phyloP scores from a whole-genome alignment of 2,329 filamentous ascomycete species.

The Coccinonectria pachysandricola region DNA sequence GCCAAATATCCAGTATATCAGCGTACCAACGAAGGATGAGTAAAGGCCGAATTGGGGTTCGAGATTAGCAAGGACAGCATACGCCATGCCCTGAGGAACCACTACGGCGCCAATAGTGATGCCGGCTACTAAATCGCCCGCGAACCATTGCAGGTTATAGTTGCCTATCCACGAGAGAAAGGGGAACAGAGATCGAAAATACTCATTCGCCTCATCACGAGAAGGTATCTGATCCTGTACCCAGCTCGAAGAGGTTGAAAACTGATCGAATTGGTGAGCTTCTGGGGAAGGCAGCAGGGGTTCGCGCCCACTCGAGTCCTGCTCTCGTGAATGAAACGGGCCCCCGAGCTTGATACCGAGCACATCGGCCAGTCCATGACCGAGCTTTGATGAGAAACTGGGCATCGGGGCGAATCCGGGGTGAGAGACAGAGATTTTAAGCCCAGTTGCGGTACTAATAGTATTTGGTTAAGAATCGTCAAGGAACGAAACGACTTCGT shows the following conservation, averaged over 20 bases:
- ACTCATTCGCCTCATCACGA: conserved; percentile 41
- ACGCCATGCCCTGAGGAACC: conserved; percentile 95
- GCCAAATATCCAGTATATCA: conserved; percentile 96
- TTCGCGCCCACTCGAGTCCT: too few relatives aligned
- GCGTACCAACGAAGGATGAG: conserved; percentile 89
- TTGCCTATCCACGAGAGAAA: conserved; percentile 80
- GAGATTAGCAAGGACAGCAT: conserved; percentile 75
- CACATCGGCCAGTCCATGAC: conserved; percentile 64
- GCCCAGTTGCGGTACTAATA: conserved; percentile 2
- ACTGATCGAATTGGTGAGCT: too few relatives aligned
- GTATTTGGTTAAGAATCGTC: too few relatives aligned
- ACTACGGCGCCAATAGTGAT: conserved; percentile 55
- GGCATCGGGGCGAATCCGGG: conserved; percentile 6
- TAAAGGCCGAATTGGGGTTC: conserved; percentile 68
- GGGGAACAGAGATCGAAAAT: conserved; percentile 67
- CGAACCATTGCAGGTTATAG: conserved; percentile 85
- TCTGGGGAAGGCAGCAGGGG: too few relatives aligned
- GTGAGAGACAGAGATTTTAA: conserved; percentile 1
- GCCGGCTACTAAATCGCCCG: conserved; percentile 78
- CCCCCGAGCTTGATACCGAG: conserved; percentile 73
- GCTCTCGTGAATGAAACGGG: too few relatives aligned
- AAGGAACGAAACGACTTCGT: too few relatives aligned
- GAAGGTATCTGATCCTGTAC: conserved; percentile 54
- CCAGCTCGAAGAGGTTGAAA: conserved; percentile 68
- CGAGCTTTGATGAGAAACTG: conserved; percentile 41